Percentiles rank a stretch among this genome's conserved stretches.
Conservation (phyloP, 2,329 filamentous ascomycete genomes). For the Fusarium ambrosium region DNA sequence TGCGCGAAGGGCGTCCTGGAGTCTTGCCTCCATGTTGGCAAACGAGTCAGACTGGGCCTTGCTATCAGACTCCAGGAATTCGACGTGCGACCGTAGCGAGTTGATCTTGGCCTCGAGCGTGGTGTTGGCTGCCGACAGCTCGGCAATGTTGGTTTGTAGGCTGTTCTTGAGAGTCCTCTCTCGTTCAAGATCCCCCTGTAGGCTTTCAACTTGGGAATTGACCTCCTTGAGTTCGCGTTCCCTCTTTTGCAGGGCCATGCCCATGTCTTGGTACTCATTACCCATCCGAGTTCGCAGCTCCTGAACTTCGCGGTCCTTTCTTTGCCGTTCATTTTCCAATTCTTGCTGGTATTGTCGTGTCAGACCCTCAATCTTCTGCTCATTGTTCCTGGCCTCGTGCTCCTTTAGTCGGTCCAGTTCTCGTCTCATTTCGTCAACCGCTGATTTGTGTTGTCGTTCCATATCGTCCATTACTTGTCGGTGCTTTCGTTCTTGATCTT, state of each 20-base stretch:
- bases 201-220: constrained; percentile 58
- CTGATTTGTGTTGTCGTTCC: constrained; percentile 51
- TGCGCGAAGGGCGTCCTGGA: constrained; percentile 80
- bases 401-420: constrained; percentile 60
- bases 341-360: constrained; percentile 73
- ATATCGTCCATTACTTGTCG: constrained; percentile 53
- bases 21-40: constrained; percentile 81
- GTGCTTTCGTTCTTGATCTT: constrained; percentile 61
- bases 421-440: constrained; percentile 56
- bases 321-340: constrained; percentile 73
- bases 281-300: constrained; percentile 70
- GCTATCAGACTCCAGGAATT: constrained; percentile 90
- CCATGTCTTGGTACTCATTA: constrained; percentile 66
- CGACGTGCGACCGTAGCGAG: constrained; percentile 83
- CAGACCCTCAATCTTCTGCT: constrained; percentile 76
- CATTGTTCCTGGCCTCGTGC: constrained; percentile 69
- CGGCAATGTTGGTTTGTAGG: constrained; percentile 66
- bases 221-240: constrained; percentile 68
- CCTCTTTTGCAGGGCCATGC: constrained; percentile 62
- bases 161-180: constrained; percentile 74
- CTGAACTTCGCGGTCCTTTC: constrained; percentile 72
- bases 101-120: constrained; percentile 81
- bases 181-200: constrained; percentile 67
- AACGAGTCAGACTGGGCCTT: constrained; percentile 91
- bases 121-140: constrained; percentile 71